Evolutionary conservation across 192 early-diverging fungal genomes (phyloP).

Genomic region (Umbelopsis isabellina): DNA sequence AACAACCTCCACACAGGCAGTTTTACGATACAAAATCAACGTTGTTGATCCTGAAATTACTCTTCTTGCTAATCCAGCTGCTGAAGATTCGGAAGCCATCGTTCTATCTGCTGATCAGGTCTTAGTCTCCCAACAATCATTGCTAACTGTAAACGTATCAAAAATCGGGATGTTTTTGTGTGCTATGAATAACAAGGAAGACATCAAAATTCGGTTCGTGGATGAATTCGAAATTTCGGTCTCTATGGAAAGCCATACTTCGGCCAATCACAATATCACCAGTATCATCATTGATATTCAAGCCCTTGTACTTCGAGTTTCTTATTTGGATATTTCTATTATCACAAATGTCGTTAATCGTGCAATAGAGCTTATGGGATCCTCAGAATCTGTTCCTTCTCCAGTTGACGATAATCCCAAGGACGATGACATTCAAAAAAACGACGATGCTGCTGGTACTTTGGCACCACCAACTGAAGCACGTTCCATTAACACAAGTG

Average conservation of each 20-base stretch:
- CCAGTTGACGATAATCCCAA: slow-evolving; percentile 5
- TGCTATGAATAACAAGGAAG: slow-evolving; percentile 65
- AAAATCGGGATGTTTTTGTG: slow-evolving; percentile 80
- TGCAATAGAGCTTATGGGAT: slow-evolving; percentile 52
- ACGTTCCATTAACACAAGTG: not conserved
- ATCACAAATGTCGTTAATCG: slow-evolving; percentile 67
- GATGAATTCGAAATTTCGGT: slow-evolving; percentile 73
- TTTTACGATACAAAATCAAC: slow-evolving; percentile 62
- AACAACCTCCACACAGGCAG: slow-evolving; percentile 23
- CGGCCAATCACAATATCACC: slow-evolving; percentile 57
- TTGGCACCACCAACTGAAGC: not conserved
- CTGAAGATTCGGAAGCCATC: slow-evolving; percentile 70
- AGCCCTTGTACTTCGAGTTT: slow-evolving; percentile 72
- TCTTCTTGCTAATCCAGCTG: slow-evolving; percentile 66
- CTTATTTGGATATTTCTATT: slow-evolving; percentile 70
- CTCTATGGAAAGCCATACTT: slow-evolving; percentile 58
- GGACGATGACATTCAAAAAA: too few species aligned
- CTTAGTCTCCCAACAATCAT: slow-evolving; percentile 60
- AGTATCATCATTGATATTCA: slow-evolving; percentile 63
- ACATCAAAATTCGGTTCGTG: slow-evolving; percentile 71
- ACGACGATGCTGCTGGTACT: not conserved
- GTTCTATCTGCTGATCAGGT: slow-evolving; percentile 70
- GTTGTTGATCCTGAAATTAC: slow-evolving; percentile 77
- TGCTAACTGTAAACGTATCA: slow-evolving; percentile 62
- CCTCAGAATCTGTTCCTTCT: not conserved